A percentile compares a stretch with the other conserved stretches of the same genome.
phyloP scores from a whole-genome alignment of 1,284 basidiomycete genomes.

The Trametes versicolor region DNA sequence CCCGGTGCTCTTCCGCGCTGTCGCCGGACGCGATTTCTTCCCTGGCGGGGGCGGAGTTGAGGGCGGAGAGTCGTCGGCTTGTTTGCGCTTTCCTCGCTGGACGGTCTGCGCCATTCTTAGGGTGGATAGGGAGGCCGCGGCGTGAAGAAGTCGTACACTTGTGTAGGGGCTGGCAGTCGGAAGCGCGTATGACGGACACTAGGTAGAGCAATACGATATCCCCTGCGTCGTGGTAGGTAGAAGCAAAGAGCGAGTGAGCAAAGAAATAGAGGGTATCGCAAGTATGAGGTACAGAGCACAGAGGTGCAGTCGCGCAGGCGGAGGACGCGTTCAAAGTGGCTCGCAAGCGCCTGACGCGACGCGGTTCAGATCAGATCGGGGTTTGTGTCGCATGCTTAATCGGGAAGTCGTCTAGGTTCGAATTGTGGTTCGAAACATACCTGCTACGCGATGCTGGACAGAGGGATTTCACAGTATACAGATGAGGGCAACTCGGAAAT shows the following conservation, averaged over 20 bases:
- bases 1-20: slow-evolving; percentile 82
- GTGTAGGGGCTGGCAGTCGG: neutral
- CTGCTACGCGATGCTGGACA: no score
- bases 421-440: neutral
- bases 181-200: neutral
- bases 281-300: slow-evolving; percentile 7
- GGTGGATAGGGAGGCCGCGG: neutral
- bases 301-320: slow-evolving; percentile 11
- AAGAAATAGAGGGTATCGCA: slow-evolving; percentile 26
- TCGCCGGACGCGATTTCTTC: slow-evolving; percentile 54
- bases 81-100: slow-evolving; percentile 46
- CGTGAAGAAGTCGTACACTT: neutral
- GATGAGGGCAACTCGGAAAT: no score
- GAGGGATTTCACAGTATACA: no score
- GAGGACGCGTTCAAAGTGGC: slow-evolving; percentile 22
- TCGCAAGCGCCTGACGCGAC: slow-evolving; percentile 29
- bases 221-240: neutral
- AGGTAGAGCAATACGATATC: neutral
- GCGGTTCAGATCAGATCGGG: slow-evolving; percentile 39
- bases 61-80: slow-evolving; percentile 49
- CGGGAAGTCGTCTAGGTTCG: slow-evolving; percentile 8
- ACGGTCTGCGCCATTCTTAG: slow-evolving; percentile 46
- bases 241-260: slow-evolving; percentile 1
- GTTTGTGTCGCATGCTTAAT: neutral
- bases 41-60: slow-evolving; percentile 53